These are phyloP conservation scores for Sporisorium iseilematis-ciliati DNA, from an alignment of 1,284 basidiomycete species.

Conservation along the genomic window DNA sequence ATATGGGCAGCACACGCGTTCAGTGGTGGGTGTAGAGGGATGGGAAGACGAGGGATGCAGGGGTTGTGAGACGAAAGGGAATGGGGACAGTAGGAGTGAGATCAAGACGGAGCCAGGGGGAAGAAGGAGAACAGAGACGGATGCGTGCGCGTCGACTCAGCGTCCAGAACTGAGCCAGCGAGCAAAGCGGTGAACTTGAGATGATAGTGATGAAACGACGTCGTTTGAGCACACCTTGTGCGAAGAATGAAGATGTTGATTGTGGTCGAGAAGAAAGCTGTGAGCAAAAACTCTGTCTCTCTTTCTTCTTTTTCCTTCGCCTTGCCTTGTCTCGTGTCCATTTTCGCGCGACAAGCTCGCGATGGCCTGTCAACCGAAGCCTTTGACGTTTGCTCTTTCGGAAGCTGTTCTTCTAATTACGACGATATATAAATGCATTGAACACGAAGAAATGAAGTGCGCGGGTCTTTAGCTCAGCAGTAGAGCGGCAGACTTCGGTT, in stretches of 20 bases:
- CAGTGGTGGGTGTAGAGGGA: too few relatives aligned
- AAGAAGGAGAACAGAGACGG: not conserved
- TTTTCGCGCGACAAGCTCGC: not conserved
- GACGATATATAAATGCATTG: not conserved
- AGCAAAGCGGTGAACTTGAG: not conserved
- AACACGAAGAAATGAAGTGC: not conserved
- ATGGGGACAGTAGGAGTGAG: not conserved
- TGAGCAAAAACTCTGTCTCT: not conserved
- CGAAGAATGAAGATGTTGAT: not conserved
- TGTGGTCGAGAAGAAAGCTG: not conserved
- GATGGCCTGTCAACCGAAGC: not conserved
- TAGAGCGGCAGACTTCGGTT: constrained; percentile 59
- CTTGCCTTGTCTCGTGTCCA: too few relatives aligned
- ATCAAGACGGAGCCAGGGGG: not conserved
- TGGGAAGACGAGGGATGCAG: not conserved
- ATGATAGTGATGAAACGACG: not conserved
- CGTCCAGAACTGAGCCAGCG: not conserved
- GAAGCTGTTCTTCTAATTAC: not conserved
- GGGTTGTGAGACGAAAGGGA: too few relatives aligned
- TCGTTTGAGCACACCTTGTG: not conserved
- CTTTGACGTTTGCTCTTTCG: not conserved
- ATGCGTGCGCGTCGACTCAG: not conserved
- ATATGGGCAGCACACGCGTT: constrained; percentile 2
- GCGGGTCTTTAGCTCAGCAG: constrained; percentile 57
- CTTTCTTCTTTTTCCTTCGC: too few relatives aligned